A percentile compares a stretch with the other conserved stretches of the same genome.
Conservation (phyloP, 352 stramenopile species). For the Pythium pyrilobum region DNA sequence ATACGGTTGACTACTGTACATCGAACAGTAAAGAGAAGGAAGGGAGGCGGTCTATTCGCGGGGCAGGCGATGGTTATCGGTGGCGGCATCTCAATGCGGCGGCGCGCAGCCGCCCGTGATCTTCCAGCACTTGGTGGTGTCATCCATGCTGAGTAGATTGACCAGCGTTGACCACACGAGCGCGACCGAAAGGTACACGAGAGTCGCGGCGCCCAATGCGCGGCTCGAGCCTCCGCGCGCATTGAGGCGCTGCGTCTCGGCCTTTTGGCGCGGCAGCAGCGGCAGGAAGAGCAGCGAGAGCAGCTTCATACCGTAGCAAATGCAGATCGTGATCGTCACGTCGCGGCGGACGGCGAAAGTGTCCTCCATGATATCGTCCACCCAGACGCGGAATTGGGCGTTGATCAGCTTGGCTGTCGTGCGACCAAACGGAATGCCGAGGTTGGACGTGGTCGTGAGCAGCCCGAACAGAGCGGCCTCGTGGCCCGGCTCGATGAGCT, state of each 20-base stretch:
- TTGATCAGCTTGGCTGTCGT: slow-evolving; percentile 19
- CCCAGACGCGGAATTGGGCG: slow-evolving; percentile 11
- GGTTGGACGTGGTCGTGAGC: slow-evolving; percentile 24
- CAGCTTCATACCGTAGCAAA: slow-evolving; percentile 22
- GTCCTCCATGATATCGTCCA: slow-evolving; percentile 24
- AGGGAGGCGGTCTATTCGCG: no score
- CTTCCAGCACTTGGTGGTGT: slow-evolving; percentile 52
- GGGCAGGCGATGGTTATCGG: no score
- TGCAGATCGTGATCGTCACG: slow-evolving; percentile 16
- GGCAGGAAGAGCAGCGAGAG: slow-evolving; percentile 2
- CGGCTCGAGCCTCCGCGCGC: background rate
- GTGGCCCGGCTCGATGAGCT: slow-evolving; percentile 16
- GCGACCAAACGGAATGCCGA: slow-evolving; percentile 7
- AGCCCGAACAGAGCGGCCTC: slow-evolving; percentile 22
- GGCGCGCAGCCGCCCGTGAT: slow-evolving; percentile 50
- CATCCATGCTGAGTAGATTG: slow-evolving; percentile 42
- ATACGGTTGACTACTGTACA: background rate
- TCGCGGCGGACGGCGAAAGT: slow-evolving; percentile 14
- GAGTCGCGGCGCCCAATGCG: slow-evolving; percentile 1
- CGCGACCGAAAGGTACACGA: slow-evolving; percentile 7
- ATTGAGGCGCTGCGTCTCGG: slow-evolving; percentile 15
- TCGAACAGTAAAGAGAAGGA: no score
- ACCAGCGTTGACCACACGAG: slow-evolving; percentile 10
- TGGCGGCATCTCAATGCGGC: no score
- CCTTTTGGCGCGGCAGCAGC: slow-evolving; percentile 23